Evolutionary conservation across 2,329 filamentous ascomycete species (phyloP).

Genomic region (Fusarium sp.): DNA sequence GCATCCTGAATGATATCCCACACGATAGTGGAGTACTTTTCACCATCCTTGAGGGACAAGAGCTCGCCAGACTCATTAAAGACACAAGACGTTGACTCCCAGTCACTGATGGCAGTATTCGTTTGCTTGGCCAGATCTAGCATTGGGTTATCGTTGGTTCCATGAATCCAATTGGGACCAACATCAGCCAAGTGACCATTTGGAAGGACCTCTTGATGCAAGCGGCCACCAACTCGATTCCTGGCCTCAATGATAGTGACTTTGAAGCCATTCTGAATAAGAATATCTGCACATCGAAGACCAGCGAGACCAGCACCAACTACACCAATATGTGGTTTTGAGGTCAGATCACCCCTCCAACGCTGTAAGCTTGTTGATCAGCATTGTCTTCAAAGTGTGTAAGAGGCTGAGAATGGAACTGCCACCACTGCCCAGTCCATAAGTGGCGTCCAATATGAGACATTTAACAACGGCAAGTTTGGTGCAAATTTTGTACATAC

Average conservation of each 20-base stretch:
- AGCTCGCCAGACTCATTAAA: constrained; percentile 66
- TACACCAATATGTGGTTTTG: constrained; percentile 68
- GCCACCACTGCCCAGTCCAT: not conserved
- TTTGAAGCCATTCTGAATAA: constrained; percentile 70
- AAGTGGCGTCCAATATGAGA: not conserved
- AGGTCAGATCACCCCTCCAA: constrained; percentile 14
- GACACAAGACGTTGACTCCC: constrained; percentile 64
- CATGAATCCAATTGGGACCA: constrained; percentile 85
- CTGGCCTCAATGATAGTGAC: constrained; percentile 78
- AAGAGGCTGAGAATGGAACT: constrained; percentile 2
- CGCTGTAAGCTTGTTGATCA: constrained; percentile 40
- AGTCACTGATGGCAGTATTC: constrained; percentile 58
- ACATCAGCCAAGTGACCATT: constrained; percentile 63
- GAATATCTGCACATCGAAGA: constrained; percentile 74
- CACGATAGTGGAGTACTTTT: constrained; percentile 62
- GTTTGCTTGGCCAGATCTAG: constrained; percentile 72
- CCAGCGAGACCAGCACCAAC: constrained; percentile 77
- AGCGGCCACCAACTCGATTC: constrained; percentile 72
- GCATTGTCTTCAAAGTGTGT: constrained; percentile 31
- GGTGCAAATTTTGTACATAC: constrained; percentile 40
- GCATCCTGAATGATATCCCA: constrained; percentile 76
- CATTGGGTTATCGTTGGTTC: constrained; percentile 76
- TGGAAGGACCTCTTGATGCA: constrained; percentile 61
- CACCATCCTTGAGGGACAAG: constrained; percentile 58
- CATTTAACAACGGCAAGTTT: not conserved